Evolutionary conservation across 1,284 basidiomycete genomes (phyloP).

Genomic region (Melampsora americana): DNA sequence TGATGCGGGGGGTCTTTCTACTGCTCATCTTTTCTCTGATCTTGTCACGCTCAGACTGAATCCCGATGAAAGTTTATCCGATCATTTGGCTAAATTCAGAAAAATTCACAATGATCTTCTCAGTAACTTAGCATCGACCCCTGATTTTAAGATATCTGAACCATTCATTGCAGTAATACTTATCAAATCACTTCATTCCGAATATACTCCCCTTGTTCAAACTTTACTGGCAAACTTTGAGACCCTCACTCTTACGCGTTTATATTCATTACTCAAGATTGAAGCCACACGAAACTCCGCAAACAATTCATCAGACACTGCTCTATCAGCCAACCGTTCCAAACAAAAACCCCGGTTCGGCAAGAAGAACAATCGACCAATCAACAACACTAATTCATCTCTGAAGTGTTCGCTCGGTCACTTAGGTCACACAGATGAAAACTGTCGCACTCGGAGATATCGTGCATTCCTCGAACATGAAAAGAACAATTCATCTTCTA

Average conservation of each 20-base stretch:
- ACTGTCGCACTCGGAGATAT: neutral
- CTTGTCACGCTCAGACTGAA: neutral
- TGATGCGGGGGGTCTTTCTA: neutral
- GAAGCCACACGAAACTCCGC: neutral
- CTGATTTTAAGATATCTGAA: neutral
- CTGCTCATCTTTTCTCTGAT: neutral
- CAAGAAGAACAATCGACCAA: neutral
- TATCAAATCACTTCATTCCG: neutral
- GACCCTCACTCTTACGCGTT: neutral
- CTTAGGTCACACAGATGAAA: neutral
- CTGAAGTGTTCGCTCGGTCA: neutral
- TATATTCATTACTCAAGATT: neutral
- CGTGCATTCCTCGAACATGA: neutral
- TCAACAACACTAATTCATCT: neutral
- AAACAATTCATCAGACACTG: neutral
- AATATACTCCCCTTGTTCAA: conserved; percentile 5
- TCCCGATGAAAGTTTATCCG: neutral
- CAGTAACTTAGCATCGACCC: neutral
- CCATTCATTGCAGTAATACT: neutral
- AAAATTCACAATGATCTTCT: neutral
- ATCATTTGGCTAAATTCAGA: neutral
- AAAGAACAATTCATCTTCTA: neutral
- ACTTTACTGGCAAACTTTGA: neutral
- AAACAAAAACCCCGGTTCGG: neutral
- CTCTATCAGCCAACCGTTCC: neutral